Base-by-base conservation (phyloP, 257 asterid genomes). In the Lantana camara region DNA sequence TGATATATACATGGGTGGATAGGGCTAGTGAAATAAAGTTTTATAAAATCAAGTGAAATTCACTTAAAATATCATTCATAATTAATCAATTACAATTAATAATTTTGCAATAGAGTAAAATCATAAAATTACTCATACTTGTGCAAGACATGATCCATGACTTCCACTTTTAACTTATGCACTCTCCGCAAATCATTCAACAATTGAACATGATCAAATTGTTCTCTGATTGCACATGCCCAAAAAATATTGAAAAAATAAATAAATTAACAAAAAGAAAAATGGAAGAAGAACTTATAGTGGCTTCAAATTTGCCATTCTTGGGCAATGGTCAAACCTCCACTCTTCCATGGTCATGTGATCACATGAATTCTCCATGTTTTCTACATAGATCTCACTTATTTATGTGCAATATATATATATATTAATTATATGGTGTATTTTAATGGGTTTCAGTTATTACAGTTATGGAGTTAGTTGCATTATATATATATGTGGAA, bases 401-500 rank as follows among this genome's bases (percentile, higher is more conserved):
- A 64, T 51, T 60, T 57, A 30, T 45, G 12, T 40, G 23, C 64
- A 47, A 62, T 46, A 47, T 45, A 38, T 51, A 58, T 49, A 21
- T 41, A 24, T 37, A 16, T 20, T 55, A 40, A 61, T 35, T 60
- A 48, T 19, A 27, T 23, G 8, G 54, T 45, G 52, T 60, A 71
- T 63, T 63, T 72, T 50, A 57, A 55, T 38, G 60, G 48, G 14
- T 57, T 85, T 75, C 87, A 53, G 90, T 83, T 86, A 81, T 75
- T 81, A 67, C 81, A 58, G 90, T 77, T 76, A 66, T 67, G 76
- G 66, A 73, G 85, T 73, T 72, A 74, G 79, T 70, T 82, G 80
- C 75, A 48, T 50, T 27, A 27, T 27, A 27, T 27, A 27, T 27
- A 27, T 27, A 27, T 5, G 5, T 27, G 5, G 32, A 5, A 27